Base-by-base conservation (phyloP, 1,139 yeast genomes). In the Protomyces inouyei region DNA sequence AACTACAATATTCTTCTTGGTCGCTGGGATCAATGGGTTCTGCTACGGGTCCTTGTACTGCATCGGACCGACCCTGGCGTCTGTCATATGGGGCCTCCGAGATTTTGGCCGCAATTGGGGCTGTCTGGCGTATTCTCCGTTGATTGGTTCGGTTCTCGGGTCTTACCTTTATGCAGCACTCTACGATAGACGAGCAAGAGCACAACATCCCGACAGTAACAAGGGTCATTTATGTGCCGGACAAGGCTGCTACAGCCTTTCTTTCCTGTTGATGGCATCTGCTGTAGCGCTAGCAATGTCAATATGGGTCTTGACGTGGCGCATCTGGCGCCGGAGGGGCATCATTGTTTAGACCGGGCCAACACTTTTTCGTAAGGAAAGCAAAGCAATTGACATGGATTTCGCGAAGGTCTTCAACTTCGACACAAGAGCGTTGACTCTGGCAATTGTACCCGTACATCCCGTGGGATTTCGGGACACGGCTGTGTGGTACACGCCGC, bases 21-120 rank as follows among this genome's bases (percentile, higher is more conserved):
- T 59, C 2, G 63, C 46, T 3, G 56, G 35, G 21, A 16, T 59
- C 38, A 59, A 59, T 52, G 57, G 57, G 14, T 52, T 59, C 52
- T 40, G 53, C 23, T 59, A 52, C 45, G 63, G 57, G 1, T 46
- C 63, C 32, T n/a, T 51, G 45, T 59, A 52, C 45, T 52, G 51
- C 36, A 52, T 55, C 14, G 63, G 63, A 2, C 63, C 63, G 12
- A 52, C 52, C 12, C 53, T 59, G 12, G 63, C 63, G 23, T 55
- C 63, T n/a, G 36, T 36, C 35, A 55, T 59, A 14, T 59, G 63
- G 63, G 63, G 63, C 18, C 45, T 59, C 16, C 40, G 40, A 5
- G 40, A 59, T 16, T 59, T 59, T 43, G 63, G 63, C 36, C 28
- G 63, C 18, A 59, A 59, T 21, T 59, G 63, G 63, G 61, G 52